A percentile compares a stretch with the other conserved stretches of the same genome.
phyloP scores from a whole-genome alignment of 495 filamentous ascomycete genomes.

The Aspergillus sclerotiicarbonarius region DNA sequence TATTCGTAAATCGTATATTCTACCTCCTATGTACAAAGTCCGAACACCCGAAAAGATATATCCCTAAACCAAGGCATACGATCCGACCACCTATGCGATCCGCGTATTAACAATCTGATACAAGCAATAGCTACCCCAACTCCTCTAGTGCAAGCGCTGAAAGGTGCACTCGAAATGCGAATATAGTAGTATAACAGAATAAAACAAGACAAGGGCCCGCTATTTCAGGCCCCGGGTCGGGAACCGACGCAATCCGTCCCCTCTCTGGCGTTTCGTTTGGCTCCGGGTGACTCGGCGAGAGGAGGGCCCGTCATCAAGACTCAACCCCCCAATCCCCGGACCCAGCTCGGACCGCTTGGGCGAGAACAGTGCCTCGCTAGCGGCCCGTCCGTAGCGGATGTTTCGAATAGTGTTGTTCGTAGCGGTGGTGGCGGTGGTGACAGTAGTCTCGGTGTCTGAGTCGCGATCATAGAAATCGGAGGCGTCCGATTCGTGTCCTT shows the following conservation, averaged over 20 bases:
- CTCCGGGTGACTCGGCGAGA: conserved; percentile 41
- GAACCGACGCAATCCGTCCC: not conserved
- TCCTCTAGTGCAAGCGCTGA: conserved; percentile 6
- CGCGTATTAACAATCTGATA: not conserved
- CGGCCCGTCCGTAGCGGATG: conserved; percentile 35
- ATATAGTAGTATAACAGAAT: not conserved
- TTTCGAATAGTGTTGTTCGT: conserved; percentile 41
- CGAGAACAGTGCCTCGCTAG: conserved; percentile 26
- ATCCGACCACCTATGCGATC: not conserved
- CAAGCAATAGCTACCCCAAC: conserved; percentile 3
- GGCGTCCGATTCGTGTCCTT: conserved; percentile 29
- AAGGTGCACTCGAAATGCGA: not conserved
- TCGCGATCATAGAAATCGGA: conserved; percentile 40
- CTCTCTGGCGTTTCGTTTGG: conserved; percentile 29
- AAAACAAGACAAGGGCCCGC: not conserved
- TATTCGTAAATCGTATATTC: conserved; percentile 18
- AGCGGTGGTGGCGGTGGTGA: conserved; percentile 34
- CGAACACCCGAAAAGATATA: not conserved
- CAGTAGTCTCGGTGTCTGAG: conserved; percentile 43
- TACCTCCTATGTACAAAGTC: conserved; percentile 11
- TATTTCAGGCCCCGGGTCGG: not conserved
- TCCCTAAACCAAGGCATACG: not conserved
- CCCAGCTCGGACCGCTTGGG: conserved; percentile 37
- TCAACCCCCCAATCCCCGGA: conserved; percentile 39
- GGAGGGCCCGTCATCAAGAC: conserved; percentile 41